Evolutionary conservation across 1,284 basidiomycete genomes (phyloP).

Genomic region (Inonotus obliquus): DNA sequence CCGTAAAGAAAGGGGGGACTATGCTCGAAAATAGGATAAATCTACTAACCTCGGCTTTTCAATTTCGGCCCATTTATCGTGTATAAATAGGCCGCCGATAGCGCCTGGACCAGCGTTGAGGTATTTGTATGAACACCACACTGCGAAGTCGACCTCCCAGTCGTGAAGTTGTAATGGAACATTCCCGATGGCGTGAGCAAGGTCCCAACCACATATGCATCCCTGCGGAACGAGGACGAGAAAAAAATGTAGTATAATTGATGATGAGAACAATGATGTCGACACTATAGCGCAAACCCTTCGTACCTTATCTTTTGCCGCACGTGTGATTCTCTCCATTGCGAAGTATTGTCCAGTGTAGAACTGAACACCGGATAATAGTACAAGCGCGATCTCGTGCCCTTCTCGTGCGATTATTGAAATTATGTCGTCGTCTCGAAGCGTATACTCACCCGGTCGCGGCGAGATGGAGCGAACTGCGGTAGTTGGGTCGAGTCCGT

Average conservation of each 20-base stretch:
- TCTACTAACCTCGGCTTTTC: conserved; percentile 48
- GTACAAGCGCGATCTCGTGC: conserved; percentile 76
- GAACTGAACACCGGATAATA: conserved; percentile 92
- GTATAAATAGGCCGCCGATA: conserved; percentile 90
- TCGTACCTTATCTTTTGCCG: conserved; percentile 74
- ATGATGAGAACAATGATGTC: not conserved
- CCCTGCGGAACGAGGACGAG: conserved; percentile 46
- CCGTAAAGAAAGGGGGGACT: conserved; percentile 17
- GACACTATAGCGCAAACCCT: not conserved
- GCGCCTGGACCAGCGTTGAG: conserved; percentile 94
- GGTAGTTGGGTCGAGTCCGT: conserved; percentile 72
- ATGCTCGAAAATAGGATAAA: not conserved
- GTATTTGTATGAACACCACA: conserved; percentile 99
- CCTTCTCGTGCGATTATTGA: conserved; percentile 71
- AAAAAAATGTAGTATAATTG: conserved; percentile 6
- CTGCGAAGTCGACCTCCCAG: conserved; percentile 95
- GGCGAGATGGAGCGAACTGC: conserved; percentile 81
- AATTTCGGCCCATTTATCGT: conserved; percentile 71
- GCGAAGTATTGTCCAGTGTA: conserved; percentile 98
- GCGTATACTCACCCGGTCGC: conserved; percentile 77
- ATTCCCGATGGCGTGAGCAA: conserved; percentile 95
- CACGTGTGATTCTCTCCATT: conserved; percentile 77
- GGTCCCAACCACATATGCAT: conserved; percentile 91
- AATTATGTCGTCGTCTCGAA: conserved; percentile 90
- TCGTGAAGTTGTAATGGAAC: conserved; percentile 86